Evolutionary conservation across 1,284 basidiomycete genomes (phyloP), one percentile per base, ranked within the genome.

Genomic region (Cutaneotrichosporon sp.): DNA sequence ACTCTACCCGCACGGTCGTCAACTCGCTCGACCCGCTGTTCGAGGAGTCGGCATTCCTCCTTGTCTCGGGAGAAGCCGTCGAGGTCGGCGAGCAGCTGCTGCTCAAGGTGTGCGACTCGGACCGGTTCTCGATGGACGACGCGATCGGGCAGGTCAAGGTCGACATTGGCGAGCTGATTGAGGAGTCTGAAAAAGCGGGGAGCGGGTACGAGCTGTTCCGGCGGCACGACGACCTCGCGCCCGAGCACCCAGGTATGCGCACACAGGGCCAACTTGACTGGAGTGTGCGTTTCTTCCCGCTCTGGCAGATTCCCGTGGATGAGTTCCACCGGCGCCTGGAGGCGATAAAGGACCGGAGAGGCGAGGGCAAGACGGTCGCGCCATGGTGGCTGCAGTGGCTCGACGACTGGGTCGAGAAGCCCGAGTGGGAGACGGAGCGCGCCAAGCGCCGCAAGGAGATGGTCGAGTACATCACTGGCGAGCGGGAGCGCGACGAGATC

Each of bases 41-140:
- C 76, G 79, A 80, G 45, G 80, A 81, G 61, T 68, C 43, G 5
- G 75, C 76, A 9, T 79, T 74, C 53, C 72, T 80, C 16, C 69
- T 80, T 6, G 69, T 80, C 9, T 55, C 69, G 1, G 61, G 62
- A 2, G 78, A 78, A 53, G 71, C 74, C 2, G 70, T 81, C n/a
- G 71, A 76, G 42, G 68, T 72, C 1, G 80, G 79, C 10, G 79
- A 80, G 54, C 66, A 67, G 55, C 68, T 81, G 7, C 70, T 74
- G 2, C 56, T 80, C 16, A 65, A 73, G 3, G 62, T 76, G 1
- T 80, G 71, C 71, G 81, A 82, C 59, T 74, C 78, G 31, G 82
- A 83, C 63, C 67, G 80, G 4, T 80, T 81, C 63, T 80, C 79
- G 14, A 68, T 78, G 6, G 82, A 83, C 65, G 82, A 83, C 60